Evolutionary conservation across 2,329 filamentous ascomycete genomes (phyloP).

Genomic region (Leptodontidium sp.): DNA sequence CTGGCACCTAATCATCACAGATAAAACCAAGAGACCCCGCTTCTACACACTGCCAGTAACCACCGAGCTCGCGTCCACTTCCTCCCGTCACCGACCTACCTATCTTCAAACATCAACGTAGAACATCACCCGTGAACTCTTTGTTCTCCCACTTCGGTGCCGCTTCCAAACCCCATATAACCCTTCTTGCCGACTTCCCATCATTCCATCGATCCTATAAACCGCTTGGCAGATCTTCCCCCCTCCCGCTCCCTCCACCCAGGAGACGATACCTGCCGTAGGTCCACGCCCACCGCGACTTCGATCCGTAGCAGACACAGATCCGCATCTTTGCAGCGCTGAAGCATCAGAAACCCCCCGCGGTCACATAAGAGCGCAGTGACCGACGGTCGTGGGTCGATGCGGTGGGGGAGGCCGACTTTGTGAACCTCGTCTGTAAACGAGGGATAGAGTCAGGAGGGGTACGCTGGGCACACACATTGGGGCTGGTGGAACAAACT

Average conservation of each 20-base stretch:
- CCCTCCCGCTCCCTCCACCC: neutral
- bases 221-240: conserved; percentile 11
- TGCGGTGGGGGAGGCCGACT: conserved; percentile 43
- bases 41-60: conserved; percentile 9
- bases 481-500: conserved; percentile 3
- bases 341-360: neutral
- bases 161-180: conserved; percentile 7
- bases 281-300: conserved; percentile 8
- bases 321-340: neutral
- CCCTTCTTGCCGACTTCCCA: neutral
- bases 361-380: conserved; percentile 28
- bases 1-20: neutral
- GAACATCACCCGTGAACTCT: conserved; percentile 12
- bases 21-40: conserved; percentile 1
- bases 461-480: conserved; percentile 29
- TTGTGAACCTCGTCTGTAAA: conserved; percentile 35
- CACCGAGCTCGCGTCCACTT: conserved; percentile 17
- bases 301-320: neutral
- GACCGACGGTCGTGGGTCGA: conserved; percentile 43
- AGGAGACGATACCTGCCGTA: conserved; percentile 4
- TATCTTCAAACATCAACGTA: conserved; percentile 21
- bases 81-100: conserved; percentile 9
- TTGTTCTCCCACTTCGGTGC: conserved; percentile 21
- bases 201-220: neutral
- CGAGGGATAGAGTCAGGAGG: conserved; percentile 29